These are phyloP conservation scores for Zancudomyces culisetae DNA, from an alignment of 371 early-diverging fungal genomes.

Conservation along the genomic window DNA sequence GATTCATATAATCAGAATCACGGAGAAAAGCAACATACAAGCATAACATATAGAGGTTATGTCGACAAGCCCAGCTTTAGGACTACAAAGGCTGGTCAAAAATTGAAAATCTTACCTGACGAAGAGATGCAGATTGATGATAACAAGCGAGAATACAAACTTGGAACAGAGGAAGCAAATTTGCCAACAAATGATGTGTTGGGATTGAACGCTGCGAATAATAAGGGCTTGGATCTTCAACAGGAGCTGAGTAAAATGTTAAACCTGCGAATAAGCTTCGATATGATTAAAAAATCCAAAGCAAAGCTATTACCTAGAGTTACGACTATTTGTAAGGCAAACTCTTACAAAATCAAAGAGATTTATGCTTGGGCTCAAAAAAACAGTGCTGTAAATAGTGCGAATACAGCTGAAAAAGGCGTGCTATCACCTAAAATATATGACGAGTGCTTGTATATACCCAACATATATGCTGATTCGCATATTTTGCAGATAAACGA, in stretches of 20 bases:
- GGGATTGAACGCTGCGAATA: neutral
- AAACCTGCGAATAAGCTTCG: conserved; percentile 29
- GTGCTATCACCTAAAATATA: conserved; percentile 1
- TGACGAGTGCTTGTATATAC: conserved; percentile 1
- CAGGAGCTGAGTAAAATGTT: conserved; percentile 23
- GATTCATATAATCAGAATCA: too few species aligned
- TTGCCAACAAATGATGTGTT: too few species aligned
- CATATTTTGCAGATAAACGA: conserved; percentile 1
- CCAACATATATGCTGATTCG: conserved; percentile 3
- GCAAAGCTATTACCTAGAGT: conserved; percentile 52
- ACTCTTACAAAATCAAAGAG: conserved; percentile 1
- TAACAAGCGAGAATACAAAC: conserved; percentile 14
- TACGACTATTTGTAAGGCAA: conserved; percentile 65
- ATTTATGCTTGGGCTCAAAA: neutral
- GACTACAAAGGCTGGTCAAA: conserved; percentile 78
- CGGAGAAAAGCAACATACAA: neutral
- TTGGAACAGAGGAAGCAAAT: too few species aligned
- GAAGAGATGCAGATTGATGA: conserved; percentile 41
- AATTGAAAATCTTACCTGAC: conserved; percentile 74
- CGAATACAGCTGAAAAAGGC: neutral
- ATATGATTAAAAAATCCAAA: conserved; percentile 43
- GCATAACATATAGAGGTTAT: neutral
- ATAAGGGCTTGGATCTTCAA: conserved; percentile 14
- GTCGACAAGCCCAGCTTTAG: conserved; percentile 29
- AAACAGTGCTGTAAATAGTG: too few species aligned